Conservation (phyloP, 139 green algal species). For the Micractinium conductrix region DNA sequence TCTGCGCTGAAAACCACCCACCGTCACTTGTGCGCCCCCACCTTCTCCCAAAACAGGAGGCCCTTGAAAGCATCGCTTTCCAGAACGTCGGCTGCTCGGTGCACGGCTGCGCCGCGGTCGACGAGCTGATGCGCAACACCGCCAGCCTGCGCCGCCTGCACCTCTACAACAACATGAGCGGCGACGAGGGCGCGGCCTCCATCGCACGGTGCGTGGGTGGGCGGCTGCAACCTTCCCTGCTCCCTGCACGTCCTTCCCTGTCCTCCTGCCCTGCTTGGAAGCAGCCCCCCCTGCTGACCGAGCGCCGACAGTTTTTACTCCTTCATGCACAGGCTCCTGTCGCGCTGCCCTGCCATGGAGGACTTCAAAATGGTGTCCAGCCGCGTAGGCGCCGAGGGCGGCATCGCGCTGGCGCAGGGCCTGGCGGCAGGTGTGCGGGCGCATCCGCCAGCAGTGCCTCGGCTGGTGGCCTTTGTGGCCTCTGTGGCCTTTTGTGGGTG, state of each 20-base stretch:
- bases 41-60: conserved; percentile 41
- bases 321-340: conserved; percentile 56
- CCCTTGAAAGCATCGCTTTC: conserved; percentile 69
- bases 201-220: conserved; percentile 46
- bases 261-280: not conserved
- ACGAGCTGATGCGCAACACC: conserved; percentile 71
- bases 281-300: not conserved
- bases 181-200: conserved; percentile 65
- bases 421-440: conserved; percentile 52
- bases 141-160: conserved; percentile 68
- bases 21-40: too few relatives aligned
- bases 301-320: not conserved
- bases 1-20: too few relatives aligned
- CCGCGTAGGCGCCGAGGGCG: conserved; percentile 78
- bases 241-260: not conserved
- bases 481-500: too few relatives aligned
- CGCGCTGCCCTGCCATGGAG: conserved; percentile 71
- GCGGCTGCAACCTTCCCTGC: not conserved
- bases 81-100: conserved; percentile 92
- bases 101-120: conserved; percentile 81
- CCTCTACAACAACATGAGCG: conserved; percentile 98
- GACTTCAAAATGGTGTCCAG: conserved; percentile 85
- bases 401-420: conserved; percentile 67
- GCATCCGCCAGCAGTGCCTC: too few relatives aligned
- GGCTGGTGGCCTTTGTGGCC: too few relatives aligned